Conservation (phyloP, 2,329 filamentous ascomycete genomes). For the Coleophoma eucalyptorum region DNA sequence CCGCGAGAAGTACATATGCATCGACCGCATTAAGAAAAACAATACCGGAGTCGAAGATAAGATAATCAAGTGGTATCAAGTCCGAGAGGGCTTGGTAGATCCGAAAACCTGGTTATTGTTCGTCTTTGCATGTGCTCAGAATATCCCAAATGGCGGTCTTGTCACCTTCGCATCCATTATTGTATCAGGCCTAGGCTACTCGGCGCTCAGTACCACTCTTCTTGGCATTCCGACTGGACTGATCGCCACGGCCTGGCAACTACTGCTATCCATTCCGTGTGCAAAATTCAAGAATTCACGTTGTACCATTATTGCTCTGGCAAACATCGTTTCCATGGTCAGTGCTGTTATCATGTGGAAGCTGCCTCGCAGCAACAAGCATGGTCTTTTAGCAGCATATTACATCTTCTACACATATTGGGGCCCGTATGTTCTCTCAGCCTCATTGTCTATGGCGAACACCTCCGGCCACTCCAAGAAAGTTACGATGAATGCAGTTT, state of each 20-base stretch:
- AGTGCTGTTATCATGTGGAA: background rate
- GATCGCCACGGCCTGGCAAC: background rate
- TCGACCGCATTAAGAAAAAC: slow-evolving; percentile 48
- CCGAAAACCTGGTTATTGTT: background rate
- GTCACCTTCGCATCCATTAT: slow-evolving; percentile 44
- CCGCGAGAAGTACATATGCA: slow-evolving; percentile 36
- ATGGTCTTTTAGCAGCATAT: background rate
- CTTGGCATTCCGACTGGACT: background rate
- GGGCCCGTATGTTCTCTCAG: background rate
- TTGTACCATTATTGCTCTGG: background rate
- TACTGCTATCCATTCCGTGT: background rate
- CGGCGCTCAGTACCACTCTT: background rate
- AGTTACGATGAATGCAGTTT: background rate
- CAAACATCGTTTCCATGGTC: background rate
- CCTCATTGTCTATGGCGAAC: background rate
- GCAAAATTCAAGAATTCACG: background rate
- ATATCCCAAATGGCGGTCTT: slow-evolving; percentile 45
- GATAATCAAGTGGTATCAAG: slow-evolving; percentile 40
- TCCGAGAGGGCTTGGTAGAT: slow-evolving; percentile 38
- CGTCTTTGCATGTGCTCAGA: slow-evolving; percentile 38
- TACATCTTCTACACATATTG: background rate
- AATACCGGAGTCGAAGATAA: slow-evolving; percentile 48
- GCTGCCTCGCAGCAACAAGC: background rate
- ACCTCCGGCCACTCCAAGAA: background rate
- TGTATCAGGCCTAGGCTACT: background rate